Conservation (phyloP, 495 filamentous ascomycete genomes). For the Rhypophila decipiens region DNA sequence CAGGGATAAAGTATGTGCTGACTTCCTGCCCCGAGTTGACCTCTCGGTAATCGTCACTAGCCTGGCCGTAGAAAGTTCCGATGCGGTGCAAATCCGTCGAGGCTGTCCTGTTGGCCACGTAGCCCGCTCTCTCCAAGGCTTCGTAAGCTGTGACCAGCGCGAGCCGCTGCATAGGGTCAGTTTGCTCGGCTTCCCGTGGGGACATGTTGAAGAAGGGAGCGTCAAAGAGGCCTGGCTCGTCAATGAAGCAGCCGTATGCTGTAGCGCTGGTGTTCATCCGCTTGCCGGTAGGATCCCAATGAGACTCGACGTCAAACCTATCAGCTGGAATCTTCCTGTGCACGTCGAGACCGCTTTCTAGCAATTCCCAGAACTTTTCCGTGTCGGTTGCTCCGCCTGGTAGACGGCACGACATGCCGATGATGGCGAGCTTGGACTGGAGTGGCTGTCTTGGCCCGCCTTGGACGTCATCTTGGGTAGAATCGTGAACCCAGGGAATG, state of each 20-base stretch:
- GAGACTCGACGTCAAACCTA: slow-evolving; percentile 63
- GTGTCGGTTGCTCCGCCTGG: slow-evolving; percentile 46
- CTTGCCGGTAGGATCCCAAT: slow-evolving; percentile 64
- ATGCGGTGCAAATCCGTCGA: slow-evolving; percentile 67
- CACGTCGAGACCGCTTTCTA: slow-evolving; percentile 52
- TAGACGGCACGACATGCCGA: slow-evolving; percentile 60
- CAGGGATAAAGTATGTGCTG: slow-evolving; percentile 77
- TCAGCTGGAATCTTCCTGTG: slow-evolving; percentile 51
- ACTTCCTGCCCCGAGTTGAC: slow-evolving; percentile 71
- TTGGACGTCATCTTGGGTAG: no score
- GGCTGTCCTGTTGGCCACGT: slow-evolving; percentile 65
- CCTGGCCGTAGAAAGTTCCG: slow-evolving; percentile 78
- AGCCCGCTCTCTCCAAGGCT: slow-evolving; percentile 73
- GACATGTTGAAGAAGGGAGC: slow-evolving; percentile 81
- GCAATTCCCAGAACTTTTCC: slow-evolving; percentile 57
- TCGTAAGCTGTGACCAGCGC: slow-evolving; percentile 74
- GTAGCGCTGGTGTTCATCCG: slow-evolving; percentile 61
- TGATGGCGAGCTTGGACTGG: slow-evolving; percentile 48
- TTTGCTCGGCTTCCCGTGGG: slow-evolving; percentile 71
- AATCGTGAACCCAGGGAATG: slow-evolving; percentile 1
- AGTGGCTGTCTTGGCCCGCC: slow-evolving; percentile 21
- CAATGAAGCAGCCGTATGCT: slow-evolving; percentile 69
- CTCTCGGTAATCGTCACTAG: slow-evolving; percentile 75
- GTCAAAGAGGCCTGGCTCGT: slow-evolving; percentile 71
- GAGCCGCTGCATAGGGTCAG: slow-evolving; percentile 71